Base-by-base conservation (phyloP, 139 green algal species). In the Coelastrella sp. region DNA sequence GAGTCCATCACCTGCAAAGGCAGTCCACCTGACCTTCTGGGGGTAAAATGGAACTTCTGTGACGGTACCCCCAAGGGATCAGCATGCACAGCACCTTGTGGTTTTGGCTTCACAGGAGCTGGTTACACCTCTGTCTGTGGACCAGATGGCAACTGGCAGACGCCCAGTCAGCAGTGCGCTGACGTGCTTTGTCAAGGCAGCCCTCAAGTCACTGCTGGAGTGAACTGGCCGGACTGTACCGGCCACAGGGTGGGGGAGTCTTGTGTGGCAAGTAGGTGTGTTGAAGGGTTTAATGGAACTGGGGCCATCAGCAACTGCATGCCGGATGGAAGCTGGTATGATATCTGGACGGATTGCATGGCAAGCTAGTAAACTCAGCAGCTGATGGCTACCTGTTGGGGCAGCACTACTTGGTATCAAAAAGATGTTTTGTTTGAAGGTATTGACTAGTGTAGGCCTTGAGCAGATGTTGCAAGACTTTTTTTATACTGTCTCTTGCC, bases 151-250 rank as follows among this genome's bases (percentile, higher is more conserved):
- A 19, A 12, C 10, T 84, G 78, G 84, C 61, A 94, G 90, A 66
- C 80, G 12, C 97, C 95, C 95, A 22, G 35, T 19, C 56, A 25
- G 5, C 65, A 70, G 7, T 90, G 92, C 19, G 87, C 89, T 56
- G 88, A 88, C 8, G 96, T 96, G 56, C 91, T 98, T 56, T 98
- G 96, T 96, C 92, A 98, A 1, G 93, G 93, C 80, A 58, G 98
- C 5, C 95, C 94, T 0, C 73, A 87, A 4, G 78, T 68, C 49
- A 84, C 56, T 27, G 78, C 12, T 20, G 27, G 35, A 8, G 78
- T 83, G 49, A 68, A n/a, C 6, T 84, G 78, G 78, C 78, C 78
- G 59, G 78, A 84, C 56, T 84, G 78, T 63, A 84, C 15, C 8
- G 78, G 78, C 7, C 59, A 70, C 19, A 66, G n/a, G 22, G 56